These are phyloP conservation scores for Oehlia diaphana DNA, from an alignment of 192 early-diverging fungal species.

Conservation along the genomic window DNA sequence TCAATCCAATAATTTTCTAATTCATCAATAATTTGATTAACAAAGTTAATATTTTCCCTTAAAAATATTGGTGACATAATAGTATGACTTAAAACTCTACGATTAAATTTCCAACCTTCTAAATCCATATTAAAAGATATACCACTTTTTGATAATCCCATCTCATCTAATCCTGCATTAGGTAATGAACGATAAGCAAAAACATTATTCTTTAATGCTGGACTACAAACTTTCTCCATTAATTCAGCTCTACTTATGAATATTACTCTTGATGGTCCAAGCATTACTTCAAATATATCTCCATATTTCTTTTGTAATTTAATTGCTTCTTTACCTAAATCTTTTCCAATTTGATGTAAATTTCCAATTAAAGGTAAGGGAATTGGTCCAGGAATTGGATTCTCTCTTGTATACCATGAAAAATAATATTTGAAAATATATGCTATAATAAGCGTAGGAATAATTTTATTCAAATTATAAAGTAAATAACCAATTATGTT, in stretches of 20 bases:
- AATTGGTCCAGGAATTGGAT: slow-evolving; percentile 23
- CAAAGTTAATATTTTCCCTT: not conserved
- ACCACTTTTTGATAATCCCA: not conserved
- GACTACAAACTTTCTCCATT: slow-evolving; percentile 5
- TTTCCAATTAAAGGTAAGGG: slow-evolving; percentile 25
- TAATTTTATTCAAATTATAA: not conserved
- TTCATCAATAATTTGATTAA: not conserved
- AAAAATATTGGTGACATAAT: not conserved
- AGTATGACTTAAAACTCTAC: not conserved
- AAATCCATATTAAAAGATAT: not conserved
- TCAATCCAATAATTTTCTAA: slow-evolving; percentile 1
- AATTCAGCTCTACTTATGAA: slow-evolving; percentile 17
- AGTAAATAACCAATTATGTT: no score
- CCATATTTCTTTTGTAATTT: slow-evolving; percentile 13
- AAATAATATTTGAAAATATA: not conserved
- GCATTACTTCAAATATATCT: slow-evolving; percentile 6
- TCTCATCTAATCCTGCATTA: not conserved
- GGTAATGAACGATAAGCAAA: not conserved
- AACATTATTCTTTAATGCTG: slow-evolving; percentile 1
- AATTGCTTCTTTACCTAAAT: not conserved
- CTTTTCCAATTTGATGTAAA: not conserved
- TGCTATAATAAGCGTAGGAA: not conserved
- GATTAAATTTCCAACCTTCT: not conserved
- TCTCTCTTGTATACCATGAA: not conserved
- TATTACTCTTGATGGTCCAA: not conserved